Conservation (phyloP, 768 basidiomycete genomes). For the Amanita rubescens region DNA sequence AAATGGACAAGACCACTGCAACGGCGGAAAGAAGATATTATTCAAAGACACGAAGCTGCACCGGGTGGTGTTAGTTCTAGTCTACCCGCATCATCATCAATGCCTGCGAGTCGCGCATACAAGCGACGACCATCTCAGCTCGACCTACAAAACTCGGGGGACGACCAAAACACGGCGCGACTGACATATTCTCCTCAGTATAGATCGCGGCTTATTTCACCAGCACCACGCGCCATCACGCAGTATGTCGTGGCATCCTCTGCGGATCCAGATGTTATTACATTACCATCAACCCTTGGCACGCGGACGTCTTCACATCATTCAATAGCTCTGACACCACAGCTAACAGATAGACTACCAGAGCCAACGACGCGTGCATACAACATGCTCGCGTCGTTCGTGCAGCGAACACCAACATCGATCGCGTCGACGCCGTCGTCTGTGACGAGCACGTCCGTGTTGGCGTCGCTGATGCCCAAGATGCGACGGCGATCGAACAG, state of each 20-base stretch:
- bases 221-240: constrained; percentile 68
- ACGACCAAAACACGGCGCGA: constrained; percentile 35
- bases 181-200: constrained; percentile 45
- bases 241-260: constrained; percentile 55
- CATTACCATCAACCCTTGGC: constrained; percentile 67
- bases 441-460: constrained; percentile 20
- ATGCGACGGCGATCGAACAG: constrained; percentile 25
- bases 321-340: no score
- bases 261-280: constrained; percentile 43
- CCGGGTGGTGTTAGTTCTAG: constrained; percentile 30
- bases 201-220: constrained; percentile 51
- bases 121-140: constrained; percentile 32
- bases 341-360: constrained; percentile 24
- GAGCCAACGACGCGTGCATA: constrained; percentile 51
- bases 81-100: constrained; percentile 28
- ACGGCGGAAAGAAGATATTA: not conserved
- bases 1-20: not conserved
- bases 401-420: constrained; percentile 26
- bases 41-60: not conserved
- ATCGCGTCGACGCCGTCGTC: constrained; percentile 29
- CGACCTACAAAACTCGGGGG: not conserved
- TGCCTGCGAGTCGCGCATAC: not conserved
- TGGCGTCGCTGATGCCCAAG: constrained; percentile 24
- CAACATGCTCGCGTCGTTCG: constrained; percentile 54
- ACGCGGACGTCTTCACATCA: constrained; percentile 34